Evolutionary conservation across 345 rosid species (phyloP), one percentile per base, ranked within the genome.

Genomic region (Arabidopsis suecica): DNA sequence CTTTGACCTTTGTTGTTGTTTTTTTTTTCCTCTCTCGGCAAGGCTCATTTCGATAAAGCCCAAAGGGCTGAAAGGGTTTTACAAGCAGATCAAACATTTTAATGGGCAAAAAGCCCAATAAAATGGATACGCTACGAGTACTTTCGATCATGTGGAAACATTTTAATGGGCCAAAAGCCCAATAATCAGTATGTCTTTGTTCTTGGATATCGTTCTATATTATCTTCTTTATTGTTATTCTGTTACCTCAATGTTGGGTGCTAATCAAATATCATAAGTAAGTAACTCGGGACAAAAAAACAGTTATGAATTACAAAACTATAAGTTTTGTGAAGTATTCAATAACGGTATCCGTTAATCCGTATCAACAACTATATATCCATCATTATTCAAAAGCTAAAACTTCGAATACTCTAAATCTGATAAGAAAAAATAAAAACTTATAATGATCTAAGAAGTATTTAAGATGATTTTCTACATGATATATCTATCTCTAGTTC

Each of bases 121-220:
- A n/a, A n/a, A n/a, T n/a, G n/a, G n/a, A n/a, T n/a, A n/a, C n/a
- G n/a, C n/a, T n/a, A n/a, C n/a, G n/a, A n/a, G n/a, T n/a, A n/a
- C n/a, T n/a, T n/a, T n/a, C n/a, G n/a, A n/a, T n/a, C n/a, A n/a
- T n/a, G n/a, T n/a, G n/a, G n/a, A n/a, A n/a, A n/a, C n/a, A n/a
- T n/a, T n/a, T n/a, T n/a, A n/a, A n/a, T n/a, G n/a, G n/a, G n/a
- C n/a, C n/a, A n/a, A n/a, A n/a, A n/a, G n/a, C n/a, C n/a, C n/a
- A n/a, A n/a, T 33, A 25, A 40, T 41, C 53, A n/a, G 16, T n/a
- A 41, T 34, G 58, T 28, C 41, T 40, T 38, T 20, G 38, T 53
- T 54, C 72, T 68, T 54, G n/a, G n/a, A n/a, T n/a, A n/a, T n/a
- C n/a, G n/a, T 37, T 37, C 9, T 37, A 37, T 8, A 37, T 37